phyloP scores from a whole-genome alignment of 108 stramenopile genomes.

The Skeletonema marinoi region DNA sequence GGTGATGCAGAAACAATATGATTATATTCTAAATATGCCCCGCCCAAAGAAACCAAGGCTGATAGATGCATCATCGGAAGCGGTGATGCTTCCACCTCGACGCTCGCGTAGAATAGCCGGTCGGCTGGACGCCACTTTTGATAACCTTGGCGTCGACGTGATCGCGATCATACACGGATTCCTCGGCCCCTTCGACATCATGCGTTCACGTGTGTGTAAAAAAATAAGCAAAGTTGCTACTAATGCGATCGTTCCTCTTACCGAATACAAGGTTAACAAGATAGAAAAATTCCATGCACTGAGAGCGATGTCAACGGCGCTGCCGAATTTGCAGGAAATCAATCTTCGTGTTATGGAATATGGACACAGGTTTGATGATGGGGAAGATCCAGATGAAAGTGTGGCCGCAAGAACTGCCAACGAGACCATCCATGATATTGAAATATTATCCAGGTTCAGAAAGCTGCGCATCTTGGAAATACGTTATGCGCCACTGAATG shows the following conservation, averaged over 20 bases:
- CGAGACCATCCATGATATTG: too few relatives aligned
- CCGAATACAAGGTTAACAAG: not conserved
- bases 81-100: too few relatives aligned
- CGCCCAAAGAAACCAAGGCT: too few relatives aligned
- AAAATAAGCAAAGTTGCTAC: not conserved
- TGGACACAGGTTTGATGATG: too few relatives aligned
- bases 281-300: not conserved
- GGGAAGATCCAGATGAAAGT: too few relatives aligned
- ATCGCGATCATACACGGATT: not conserved
- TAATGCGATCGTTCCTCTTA: not conserved
- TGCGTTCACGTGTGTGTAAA: not conserved
- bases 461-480: not conserved
- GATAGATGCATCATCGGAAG: too few relatives aligned
- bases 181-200: not conserved
- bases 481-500: not conserved
- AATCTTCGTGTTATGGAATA: too few relatives aligned
- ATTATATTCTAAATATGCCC: too few relatives aligned
- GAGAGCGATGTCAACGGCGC: not conserved
- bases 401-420: too few relatives aligned
- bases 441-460: not conserved
- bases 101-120: too few relatives aligned
- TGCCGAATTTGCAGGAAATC: not conserved
- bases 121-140: too few relatives aligned
- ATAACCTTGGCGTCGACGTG: constrained; percentile 2
- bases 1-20: too few relatives aligned